Base-by-base conservation (phyloP, 495 filamentous ascomycete genomes). In the Tuber magnatum region DNA sequence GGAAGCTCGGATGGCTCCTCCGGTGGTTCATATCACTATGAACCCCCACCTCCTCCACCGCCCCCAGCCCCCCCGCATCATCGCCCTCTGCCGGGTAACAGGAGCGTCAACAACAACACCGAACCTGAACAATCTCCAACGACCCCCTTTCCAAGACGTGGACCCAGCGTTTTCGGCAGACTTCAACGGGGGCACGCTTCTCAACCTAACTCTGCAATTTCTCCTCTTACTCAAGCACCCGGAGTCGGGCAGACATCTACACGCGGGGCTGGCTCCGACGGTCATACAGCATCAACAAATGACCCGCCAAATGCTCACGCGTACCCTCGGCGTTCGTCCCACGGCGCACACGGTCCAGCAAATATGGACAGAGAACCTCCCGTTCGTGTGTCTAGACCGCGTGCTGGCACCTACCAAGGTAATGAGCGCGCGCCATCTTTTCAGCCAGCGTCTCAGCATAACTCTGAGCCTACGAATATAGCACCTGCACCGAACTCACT, bases 31-130 rank as follows among this genome's bases (percentile, higher is more conserved):
- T 65, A 35, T 35, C 56, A 28, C 18, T 65, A 65, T 35, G 56
- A 65, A 35, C 56, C 56, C 56, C 56, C 56, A 65, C 56, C 56
- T 32, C 56, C 56, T 65, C 56, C 56, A 65, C 56, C 56, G 28
- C 56, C 56, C 14, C 56, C 56, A 3, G 28, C 56, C 56, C 56
- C 28, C 56, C 56, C 56, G 28, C 56, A 65, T 65, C 56, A 35
- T 65, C 56, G 14, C 56, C 32, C 56, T 65, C 28, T 35, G 56
- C 56, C 56, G 56, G 56, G 56, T 65, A 65, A 65, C 56, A 65
- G 56, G 56, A 6, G 28, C 12, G 1, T 1, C n/a, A 20, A 35
- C 56, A 35, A 7, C 32, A 35, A 65, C 32, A 28, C 28, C 28
- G 56, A 14, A 32, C 16, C 28, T 20, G 56, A 65, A 65, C 56